These are phyloP conservation scores for Calonectria leucothoes DNA, from an alignment of 2,329 filamentous ascomycete species.

Conservation along the genomic window DNA sequence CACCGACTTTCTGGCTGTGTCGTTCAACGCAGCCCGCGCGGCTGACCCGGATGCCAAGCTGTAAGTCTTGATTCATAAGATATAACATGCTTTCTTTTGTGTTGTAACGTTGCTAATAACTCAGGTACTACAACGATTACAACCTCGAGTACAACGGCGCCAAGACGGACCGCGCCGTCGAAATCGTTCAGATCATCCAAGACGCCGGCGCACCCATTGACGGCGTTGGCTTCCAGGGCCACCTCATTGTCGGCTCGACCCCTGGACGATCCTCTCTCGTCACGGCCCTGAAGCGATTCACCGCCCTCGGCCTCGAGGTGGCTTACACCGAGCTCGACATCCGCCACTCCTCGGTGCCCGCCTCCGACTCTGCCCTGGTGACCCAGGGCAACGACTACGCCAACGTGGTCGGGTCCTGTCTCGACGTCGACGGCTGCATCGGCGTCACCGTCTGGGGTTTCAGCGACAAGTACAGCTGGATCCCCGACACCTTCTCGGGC, in stretches of 20 bases:
- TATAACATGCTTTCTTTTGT: rapidly evolving
- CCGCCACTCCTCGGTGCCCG: constrained; percentile 59
- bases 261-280: constrained; percentile 57
- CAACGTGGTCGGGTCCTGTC: constrained; percentile 50
- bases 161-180: constrained; percentile 58
- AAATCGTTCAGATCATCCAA: constrained; percentile 59
- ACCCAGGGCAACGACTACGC: constrained; percentile 63
- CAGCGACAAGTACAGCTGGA: constrained; percentile 53
- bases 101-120: constrained; percentile 1
- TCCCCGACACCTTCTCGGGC: constrained; percentile 53
- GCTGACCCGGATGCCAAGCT: constrained; percentile 68
- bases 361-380: constrained; percentile 51
- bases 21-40: constrained; percentile 66
- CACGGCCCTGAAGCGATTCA: constrained; percentile 62
- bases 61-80: constrained; percentile 27
- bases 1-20: constrained; percentile 66
- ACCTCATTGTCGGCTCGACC: constrained; percentile 67
- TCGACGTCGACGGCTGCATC: constrained; percentile 53
- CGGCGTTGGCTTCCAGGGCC: constrained; percentile 71
- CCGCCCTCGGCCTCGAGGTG: constrained; percentile 64
- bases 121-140: constrained; percentile 65
- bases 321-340: constrained; percentile 73
- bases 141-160: constrained; percentile 66
- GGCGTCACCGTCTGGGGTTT: constrained; percentile 59
- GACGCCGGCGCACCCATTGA: constrained; percentile 67